Evolutionary conservation across 805 yeast genomes (phyloP), one percentile per base, ranked within the genome.

Genomic region (Starmera quercuum): DNA sequence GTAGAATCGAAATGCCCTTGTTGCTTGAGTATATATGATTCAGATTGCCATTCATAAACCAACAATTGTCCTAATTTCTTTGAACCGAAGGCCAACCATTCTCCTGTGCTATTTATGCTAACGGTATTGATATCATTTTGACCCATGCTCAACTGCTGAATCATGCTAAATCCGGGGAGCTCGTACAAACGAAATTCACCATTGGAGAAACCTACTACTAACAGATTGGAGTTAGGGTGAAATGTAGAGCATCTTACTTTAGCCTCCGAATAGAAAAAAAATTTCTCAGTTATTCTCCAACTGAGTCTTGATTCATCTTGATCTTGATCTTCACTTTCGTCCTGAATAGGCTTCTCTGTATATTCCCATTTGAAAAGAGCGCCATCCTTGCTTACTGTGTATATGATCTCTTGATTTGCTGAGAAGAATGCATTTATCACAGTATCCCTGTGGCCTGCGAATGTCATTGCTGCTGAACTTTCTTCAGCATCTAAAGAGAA

Each of bases 31-130:
- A 92, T 82, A 53, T 90, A 92, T 0, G 96, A 84, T 56, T 92
- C 98, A 5, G 95, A 83, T 62, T 92, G 96, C 98, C 98, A 92
- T 66, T 92, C 98, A 66, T 95, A 92, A 1, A 92, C 98, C 37
- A 92, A 62, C 38, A 92, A 63, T 60, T 92, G 98, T n/a, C 98
- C 98, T 20, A 84, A 58, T 51, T 78, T 79, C 22, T 86, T 62
- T 0, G 97, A 87, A 5, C 98, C 98, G 57, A 92, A 84, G 0
- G 96, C 95, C 21, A 92, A 65, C 98, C 98, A 92, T 57, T 92
- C 98, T 22, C 98, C 98, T 6, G 88, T 66, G 3, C 67, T 59
- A 55, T 90, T 92, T 25, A 92, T 72, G 9, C 76, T 59, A 4
- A 92, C 90, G 3, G 87, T 78, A 51, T 83, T 86, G 18, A 92